A percentile compares a stretch with the other conserved stretches of the same genome.
These are phyloP conservation scores for Fagus sylvatica DNA, from an alignment of 306 rosid genomes.

Conservation along the genomic window DNA sequence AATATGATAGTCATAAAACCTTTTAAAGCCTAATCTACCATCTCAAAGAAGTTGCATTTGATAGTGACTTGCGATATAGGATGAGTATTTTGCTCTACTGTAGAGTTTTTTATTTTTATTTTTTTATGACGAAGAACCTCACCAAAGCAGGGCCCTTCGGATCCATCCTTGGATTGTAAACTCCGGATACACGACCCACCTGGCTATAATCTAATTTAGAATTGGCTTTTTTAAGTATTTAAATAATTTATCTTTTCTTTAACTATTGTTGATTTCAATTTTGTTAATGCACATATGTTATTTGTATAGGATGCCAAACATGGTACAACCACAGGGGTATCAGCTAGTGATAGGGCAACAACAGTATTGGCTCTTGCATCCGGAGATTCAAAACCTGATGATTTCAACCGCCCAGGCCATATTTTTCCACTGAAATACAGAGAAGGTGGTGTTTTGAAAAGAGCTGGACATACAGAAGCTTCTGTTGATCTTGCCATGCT, in stretches of 20 bases:
- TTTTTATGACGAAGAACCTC: no score
- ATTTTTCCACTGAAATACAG: constrained; percentile 88
- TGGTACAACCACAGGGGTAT: constrained; percentile 93
- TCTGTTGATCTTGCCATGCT: constrained; percentile 86
- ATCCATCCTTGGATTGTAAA: no score
- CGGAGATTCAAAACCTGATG: constrained; percentile 72
- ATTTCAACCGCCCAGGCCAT: constrained; percentile 96
- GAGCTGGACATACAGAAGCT: constrained; percentile 98
- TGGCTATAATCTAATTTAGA: background rate
- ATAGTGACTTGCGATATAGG: constrained; percentile 1
- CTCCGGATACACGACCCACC: no score
- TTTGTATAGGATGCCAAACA: constrained; percentile 67
- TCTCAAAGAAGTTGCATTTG: constrained; percentile 1
- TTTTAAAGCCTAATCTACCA: background rate
- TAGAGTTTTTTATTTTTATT: no score
- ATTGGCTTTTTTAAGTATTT: constrained; percentile 7
- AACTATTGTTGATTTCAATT: constrained; percentile 21
- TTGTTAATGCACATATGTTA: constrained; percentile 5
- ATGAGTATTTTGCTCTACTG: constrained; percentile 4
- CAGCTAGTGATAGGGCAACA: constrained; percentile 85
- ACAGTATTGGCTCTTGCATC: constrained; percentile 92
- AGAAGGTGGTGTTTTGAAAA: constrained; percentile 95
- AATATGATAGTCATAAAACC: background rate
- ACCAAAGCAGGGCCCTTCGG: no score
- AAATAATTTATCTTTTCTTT: constrained; percentile 3